Evolutionary conservation across 306 rosid genomes (phyloP).

Genomic region (Albizia julibrissin): DNA sequence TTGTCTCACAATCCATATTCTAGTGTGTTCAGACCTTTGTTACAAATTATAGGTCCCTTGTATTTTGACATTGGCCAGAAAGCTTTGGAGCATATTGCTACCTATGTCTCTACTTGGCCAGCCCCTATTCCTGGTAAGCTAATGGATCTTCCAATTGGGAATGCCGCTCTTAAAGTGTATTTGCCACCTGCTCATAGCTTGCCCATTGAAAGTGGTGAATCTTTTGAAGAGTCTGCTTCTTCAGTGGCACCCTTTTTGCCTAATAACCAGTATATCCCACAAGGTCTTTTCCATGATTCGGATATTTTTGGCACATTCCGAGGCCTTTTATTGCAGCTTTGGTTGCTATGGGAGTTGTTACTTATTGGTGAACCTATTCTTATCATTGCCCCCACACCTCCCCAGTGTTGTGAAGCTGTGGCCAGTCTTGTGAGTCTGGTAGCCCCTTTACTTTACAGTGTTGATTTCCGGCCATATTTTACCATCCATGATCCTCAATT

Average conservation of each 20-base stretch:
- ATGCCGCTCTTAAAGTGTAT: conserved; percentile 78
- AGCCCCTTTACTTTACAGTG: conserved; percentile 87
- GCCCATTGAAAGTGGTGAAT: conserved; percentile 52
- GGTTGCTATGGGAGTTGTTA: conserved; percentile 93
- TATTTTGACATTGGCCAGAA: conserved; percentile 86
- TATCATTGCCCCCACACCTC: conserved; percentile 88
- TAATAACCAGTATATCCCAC: conserved; percentile 69
- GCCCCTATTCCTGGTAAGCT: conserved; percentile 74
- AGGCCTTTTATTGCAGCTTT: conserved; percentile 83
- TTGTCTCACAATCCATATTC: conserved; percentile 76
- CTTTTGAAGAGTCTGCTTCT: conserved; percentile 54
- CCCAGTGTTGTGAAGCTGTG: conserved; percentile 96
- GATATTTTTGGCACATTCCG: conserved; percentile 85
- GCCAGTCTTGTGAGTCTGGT: conserved; percentile 93
- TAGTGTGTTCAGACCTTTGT: conserved; percentile 81
- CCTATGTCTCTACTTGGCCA: conserved; percentile 87
- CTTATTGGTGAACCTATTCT: conserved; percentile 92
- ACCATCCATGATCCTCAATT: conserved; percentile 88
- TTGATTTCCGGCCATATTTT: conserved; percentile 93
- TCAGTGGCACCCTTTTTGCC: conserved; percentile 83
- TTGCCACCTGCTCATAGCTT: conserved; percentile 87
- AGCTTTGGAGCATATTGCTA: conserved; percentile 93
- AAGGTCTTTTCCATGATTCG: conserved; percentile 89
- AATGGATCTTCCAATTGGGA: conserved; percentile 97
- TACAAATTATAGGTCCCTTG: conserved; percentile 92